A percentile compares a stretch with the other conserved stretches of the same genome.
phyloP scores from a whole-genome alignment of 1,284 basidiomycete genomes.

The Violaceomyces palustris region DNA sequence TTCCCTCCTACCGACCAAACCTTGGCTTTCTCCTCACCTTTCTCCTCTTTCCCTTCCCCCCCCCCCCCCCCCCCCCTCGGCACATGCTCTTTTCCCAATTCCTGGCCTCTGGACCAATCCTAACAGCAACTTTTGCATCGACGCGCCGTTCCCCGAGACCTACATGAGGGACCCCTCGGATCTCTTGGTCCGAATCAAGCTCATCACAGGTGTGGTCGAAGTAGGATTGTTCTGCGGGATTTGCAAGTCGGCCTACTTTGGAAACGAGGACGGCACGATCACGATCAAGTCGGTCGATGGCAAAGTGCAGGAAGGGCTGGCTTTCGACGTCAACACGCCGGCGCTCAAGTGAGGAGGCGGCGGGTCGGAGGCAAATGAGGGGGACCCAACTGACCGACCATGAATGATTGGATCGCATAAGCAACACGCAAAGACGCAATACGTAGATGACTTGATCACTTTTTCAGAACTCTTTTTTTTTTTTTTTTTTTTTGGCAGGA shows the following conservation, averaged over 20 bases:
- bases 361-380: no score
- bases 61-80: background rate
- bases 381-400: no score
- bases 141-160: slow-evolving; percentile 43
- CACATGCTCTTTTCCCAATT: slow-evolving; percentile 57
- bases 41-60: background rate
- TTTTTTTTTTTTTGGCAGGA: no score
- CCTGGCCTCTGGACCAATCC: slow-evolving; percentile 62
- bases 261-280: slow-evolving; percentile 59
- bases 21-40: background rate
- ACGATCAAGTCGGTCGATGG: slow-evolving; percentile 40
- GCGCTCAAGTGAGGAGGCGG: no score
- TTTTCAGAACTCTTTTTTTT: no score
- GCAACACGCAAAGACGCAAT: no score
- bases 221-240: slow-evolving; percentile 88
- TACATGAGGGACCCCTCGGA: slow-evolving; percentile 41
- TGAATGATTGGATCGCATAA: no score
- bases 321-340: slow-evolving; percentile 30
- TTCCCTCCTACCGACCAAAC: background rate
- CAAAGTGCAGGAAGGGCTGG: slow-evolving; percentile 24
- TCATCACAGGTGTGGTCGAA: slow-evolving; percentile 82
- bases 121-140: slow-evolving; percentile 43
- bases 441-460: no score
- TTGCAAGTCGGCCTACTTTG: slow-evolving; percentile 95
- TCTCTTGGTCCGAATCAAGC: slow-evolving; percentile 44